Evolutionary conservation across 1,284 basidiomycete species (phyloP).

Genomic region (Trichosporon coremiiforme): DNA sequence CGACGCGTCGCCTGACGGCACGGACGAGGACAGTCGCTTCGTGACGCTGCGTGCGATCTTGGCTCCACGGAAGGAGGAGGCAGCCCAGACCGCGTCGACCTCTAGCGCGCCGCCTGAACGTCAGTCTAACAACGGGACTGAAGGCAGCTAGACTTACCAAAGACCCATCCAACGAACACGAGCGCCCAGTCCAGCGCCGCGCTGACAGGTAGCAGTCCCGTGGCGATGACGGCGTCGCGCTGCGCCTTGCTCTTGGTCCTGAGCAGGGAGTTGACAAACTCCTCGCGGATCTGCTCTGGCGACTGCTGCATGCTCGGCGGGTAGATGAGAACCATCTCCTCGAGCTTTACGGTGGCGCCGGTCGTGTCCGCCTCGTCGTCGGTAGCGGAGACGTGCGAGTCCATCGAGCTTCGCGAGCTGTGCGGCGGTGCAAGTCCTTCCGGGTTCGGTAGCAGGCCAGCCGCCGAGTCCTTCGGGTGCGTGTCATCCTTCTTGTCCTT

Average conservation of each 20-base stretch:
- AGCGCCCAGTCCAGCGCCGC: slow-evolving; percentile 31
- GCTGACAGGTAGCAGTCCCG: slow-evolving; percentile 28
- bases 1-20: neutral
- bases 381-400: neutral
- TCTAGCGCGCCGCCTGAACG: slow-evolving; percentile 30
- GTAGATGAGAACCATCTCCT: slow-evolving; percentile 35
- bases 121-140: neutral
- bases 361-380: slow-evolving; percentile 20
- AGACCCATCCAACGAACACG: slow-evolving; percentile 34
- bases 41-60: slow-evolving; percentile 33
- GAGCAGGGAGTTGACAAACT: slow-evolving; percentile 33
- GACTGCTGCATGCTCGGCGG: slow-evolving; percentile 27
- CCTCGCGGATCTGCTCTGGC: slow-evolving; percentile 27
- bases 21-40: slow-evolving; percentile 27
- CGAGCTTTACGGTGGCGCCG: slow-evolving; percentile 30
- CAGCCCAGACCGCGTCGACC: slow-evolving; percentile 34
- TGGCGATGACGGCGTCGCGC: slow-evolving; percentile 35
- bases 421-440: neutral
- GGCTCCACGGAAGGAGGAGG: slow-evolving; percentile 29
- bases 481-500: neutral
- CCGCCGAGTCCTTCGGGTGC: neutral
- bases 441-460: neutral
- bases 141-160: slow-evolving; percentile 23
- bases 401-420: neutral
- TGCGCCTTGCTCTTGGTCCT: slow-evolving; percentile 34